Percentiles rank a stretch among this genome's conserved stretches.
phyloP scores from a whole-genome alignment of 805 yeast species.

The Myxozyma sirexii region DNA sequence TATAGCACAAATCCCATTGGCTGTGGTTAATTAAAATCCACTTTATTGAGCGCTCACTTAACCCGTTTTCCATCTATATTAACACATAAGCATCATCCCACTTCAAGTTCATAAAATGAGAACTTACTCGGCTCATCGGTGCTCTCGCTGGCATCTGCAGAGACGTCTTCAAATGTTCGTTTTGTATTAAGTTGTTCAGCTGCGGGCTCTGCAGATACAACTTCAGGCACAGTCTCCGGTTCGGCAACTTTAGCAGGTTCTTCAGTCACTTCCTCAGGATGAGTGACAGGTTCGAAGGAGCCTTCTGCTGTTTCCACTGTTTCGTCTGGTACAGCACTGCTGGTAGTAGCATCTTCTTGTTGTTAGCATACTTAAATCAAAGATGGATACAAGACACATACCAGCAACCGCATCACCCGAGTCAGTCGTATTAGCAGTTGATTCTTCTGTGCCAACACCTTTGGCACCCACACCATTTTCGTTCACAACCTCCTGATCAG shows the following conservation, averaged over 20 bases:
- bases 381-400: too few species aligned
- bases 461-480: background rate
- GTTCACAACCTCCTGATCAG: background rate
- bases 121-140: slow-evolving; percentile 4
- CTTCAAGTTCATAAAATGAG: background rate
- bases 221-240: background rate
- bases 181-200: background rate
- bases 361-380: too few species aligned
- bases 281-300: too few species aligned
- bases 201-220: background rate
- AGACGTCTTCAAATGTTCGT: background rate
- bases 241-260: background rate
- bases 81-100: background rate
- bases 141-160: background rate
- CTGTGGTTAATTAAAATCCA: too few species aligned
- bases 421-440: too few species aligned
- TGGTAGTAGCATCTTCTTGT: too few species aligned
- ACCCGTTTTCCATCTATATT: slow-evolving; percentile 6
- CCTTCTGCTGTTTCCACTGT: too few species aligned
- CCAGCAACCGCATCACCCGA: too few species aligned
- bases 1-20: too few species aligned
- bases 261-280: background rate
- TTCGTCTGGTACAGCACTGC: too few species aligned
- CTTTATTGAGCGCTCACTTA: background rate
- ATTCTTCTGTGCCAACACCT: too few species aligned